Evolutionary conservation across 345 rosid genomes (phyloP).

Genomic region (Populus davidiana): DNA sequence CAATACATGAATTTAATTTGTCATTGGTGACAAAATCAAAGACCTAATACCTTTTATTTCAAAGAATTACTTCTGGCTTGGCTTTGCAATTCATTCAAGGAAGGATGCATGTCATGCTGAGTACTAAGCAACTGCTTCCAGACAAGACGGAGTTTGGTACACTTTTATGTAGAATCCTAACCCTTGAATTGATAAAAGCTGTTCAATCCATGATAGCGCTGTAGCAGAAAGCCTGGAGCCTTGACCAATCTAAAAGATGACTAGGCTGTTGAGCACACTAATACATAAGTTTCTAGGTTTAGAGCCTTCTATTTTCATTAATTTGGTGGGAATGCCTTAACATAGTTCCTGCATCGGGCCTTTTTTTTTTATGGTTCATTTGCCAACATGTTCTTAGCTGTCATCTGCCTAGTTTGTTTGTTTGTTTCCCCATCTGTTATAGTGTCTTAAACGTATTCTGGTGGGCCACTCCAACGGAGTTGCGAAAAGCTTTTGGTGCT

Average conservation of each 20-base stretch:
- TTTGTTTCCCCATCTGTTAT: neutral
- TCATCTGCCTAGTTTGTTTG: neutral
- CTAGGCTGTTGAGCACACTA: conserved; percentile 6
- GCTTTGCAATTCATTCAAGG: conserved; percentile 1
- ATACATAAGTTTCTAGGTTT: neutral
- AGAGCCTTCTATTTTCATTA: conserved; percentile 4
- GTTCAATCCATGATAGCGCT: neutral
- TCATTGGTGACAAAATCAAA: neutral
- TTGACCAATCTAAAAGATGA: neutral
- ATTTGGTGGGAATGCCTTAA: conserved; percentile 8
- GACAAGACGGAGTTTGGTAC: conserved; percentile 1
- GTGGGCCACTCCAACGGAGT: conserved; percentile 11
- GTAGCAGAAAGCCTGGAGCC: neutral
- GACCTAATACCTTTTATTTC: neutral
- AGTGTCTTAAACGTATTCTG: neutral
- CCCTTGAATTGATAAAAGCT: neutral
- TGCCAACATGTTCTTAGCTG: neutral
- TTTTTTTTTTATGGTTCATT: conserved; percentile 12
- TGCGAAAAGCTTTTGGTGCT: neutral
- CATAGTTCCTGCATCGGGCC: neutral
- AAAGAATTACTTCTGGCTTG: neutral
- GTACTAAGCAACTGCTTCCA: neutral
- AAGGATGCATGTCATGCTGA: conserved; percentile 1
- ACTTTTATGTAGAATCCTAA: neutral
- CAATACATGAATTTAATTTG: neutral